Percentiles rank a stretch among this genome's conserved stretches.
phyloP scores from a whole-genome alignment of 2,329 filamentous ascomycete species.

The Akanthomyces uredinophilus region DNA sequence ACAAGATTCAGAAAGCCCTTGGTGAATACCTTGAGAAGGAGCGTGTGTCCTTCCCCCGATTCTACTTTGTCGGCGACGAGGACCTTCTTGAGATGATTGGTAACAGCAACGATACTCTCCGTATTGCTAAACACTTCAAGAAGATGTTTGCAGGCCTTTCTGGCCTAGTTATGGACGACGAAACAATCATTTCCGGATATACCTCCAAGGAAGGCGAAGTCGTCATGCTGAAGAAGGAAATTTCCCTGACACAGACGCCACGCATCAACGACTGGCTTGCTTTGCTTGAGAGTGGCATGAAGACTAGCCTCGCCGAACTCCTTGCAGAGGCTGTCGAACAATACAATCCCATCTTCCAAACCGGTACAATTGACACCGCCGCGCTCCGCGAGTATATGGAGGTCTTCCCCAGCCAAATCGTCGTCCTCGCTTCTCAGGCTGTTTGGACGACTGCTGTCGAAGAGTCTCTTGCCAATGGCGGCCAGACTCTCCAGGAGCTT shows the following conservation, averaged over 20 bases:
- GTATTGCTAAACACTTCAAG: conserved; percentile 97
- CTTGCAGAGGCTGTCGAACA: conserved; percentile 79
- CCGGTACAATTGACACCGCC: conserved; percentile 62
- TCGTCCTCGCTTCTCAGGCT: conserved; percentile 88
- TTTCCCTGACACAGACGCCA: conserved; percentile 88
- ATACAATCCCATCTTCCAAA: conserved; percentile 73
- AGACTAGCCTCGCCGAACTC: conserved; percentile 83
- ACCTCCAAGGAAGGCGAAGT: conserved; percentile 93
- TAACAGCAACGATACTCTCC: conserved; percentile 94
- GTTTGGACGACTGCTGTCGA: conserved; percentile 91
- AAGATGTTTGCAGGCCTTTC: conserved; percentile 99
- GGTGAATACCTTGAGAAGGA: conserved; percentile 98
- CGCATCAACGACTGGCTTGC: conserved; percentile 99
- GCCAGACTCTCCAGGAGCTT: conserved; percentile 61
- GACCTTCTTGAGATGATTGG: conserved; percentile 98
- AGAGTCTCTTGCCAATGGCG: conserved; percentile 66
- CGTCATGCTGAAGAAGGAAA: conserved; percentile 81
- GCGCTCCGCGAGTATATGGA: conserved; percentile 76
- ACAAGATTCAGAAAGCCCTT: conserved; percentile 98
- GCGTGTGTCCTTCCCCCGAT: conserved; percentile 92
- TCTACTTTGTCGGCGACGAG: conserved; percentile 99
- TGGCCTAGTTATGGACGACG: conserved; percentile 85
- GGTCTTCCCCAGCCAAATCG: conserved; percentile 86
- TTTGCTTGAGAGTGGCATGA: conserved; percentile 88
- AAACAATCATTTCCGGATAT: conserved; percentile 83